These are phyloP conservation scores for Stephania yunnanensis DNA, from an alignment of 164 flowering plant genomes.

Conservation along the genomic window DNA sequence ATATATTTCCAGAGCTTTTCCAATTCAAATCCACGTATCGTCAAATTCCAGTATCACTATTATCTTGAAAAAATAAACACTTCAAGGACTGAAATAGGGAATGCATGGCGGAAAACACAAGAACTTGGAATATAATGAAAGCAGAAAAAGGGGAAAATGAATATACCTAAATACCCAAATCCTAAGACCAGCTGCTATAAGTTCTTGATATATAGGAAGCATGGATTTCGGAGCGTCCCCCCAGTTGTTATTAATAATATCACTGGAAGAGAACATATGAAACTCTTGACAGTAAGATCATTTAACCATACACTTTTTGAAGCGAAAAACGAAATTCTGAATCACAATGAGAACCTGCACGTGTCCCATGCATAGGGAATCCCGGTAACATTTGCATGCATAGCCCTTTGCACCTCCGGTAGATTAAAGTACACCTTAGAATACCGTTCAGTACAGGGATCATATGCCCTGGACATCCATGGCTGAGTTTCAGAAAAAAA, in stretches of 20 bases:
- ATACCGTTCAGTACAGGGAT: slow-evolving; percentile 88
- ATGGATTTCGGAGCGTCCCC: slow-evolving; percentile 75
- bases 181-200: slow-evolving; percentile 69
- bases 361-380: slow-evolving; percentile 74
- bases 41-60: too few species aligned
- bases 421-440: slow-evolving; percentile 66
- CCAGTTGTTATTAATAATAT: slow-evolving; percentile 70
- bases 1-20: not conserved
- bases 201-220: slow-evolving; percentile 86
- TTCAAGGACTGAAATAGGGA: not conserved
- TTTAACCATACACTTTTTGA: not conserved
- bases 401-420: slow-evolving; percentile 88
- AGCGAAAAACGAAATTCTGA: not conserved
- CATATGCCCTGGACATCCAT: slow-evolving; percentile 93
- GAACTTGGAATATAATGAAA: not conserved
- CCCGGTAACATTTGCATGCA: slow-evolving; percentile 77
- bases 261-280: slow-evolving; percentile 36
- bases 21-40: not conserved
- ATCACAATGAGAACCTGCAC: slow-evolving; percentile 57
- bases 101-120: not conserved
- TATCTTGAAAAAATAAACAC: not conserved
- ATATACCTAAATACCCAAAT: slow-evolving; percentile 89
- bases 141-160: not conserved
- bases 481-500: slow-evolving; percentile 45
- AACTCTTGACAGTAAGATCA: slow-evolving; percentile 1